Evolutionary conservation across 106 monocot species (phyloP).

Genomic region (Allium sativum): DNA sequence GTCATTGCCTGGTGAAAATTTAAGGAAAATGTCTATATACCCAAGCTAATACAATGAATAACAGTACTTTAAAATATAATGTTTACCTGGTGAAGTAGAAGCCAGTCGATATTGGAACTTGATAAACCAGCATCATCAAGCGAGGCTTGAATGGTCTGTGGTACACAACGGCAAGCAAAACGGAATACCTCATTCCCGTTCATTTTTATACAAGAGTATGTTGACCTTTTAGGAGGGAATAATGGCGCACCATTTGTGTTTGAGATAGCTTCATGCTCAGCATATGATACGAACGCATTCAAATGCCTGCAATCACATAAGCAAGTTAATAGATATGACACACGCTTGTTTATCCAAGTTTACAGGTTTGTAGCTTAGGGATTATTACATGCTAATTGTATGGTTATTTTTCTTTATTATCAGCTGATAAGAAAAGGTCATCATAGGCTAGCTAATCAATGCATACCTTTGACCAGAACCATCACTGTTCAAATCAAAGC

Average conservation of each 20-base stretch:
- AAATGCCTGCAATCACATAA: slow-evolving; percentile 43
- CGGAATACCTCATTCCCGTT: slow-evolving; percentile 99
- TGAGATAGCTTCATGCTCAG: slow-evolving; percentile 16
- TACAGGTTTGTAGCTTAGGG: too few species aligned
- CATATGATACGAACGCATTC: slow-evolving; percentile 25
- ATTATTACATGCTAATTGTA: too few species aligned
- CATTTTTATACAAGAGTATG: slow-evolving; percentile 82
- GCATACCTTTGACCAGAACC: slow-evolving; percentile 52
- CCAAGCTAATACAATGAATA: not conserved
- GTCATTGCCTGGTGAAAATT: too few species aligned
- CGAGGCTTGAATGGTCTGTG: slow-evolving; percentile 51
- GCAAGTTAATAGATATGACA: not conserved
- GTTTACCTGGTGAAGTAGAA: slow-evolving; percentile 85
- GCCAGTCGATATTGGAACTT: slow-evolving; percentile 67
- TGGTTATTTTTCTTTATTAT: too few species aligned
- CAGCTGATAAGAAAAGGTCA: too few species aligned
- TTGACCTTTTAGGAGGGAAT: slow-evolving; percentile 55
- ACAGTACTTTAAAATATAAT: not conserved
- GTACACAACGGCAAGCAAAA: slow-evolving; percentile 81
- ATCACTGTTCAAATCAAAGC: slow-evolving; percentile 39
- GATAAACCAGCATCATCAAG: slow-evolving; percentile 58
- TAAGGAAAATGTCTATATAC: not conserved
- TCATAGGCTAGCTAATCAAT: too few species aligned
- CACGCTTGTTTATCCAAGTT: not conserved
- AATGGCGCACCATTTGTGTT: slow-evolving; percentile 38